Base-by-base conservation (phyloP, 2,329 filamentous ascomycete species). In the Exutisphaerella laricina region DNA sequence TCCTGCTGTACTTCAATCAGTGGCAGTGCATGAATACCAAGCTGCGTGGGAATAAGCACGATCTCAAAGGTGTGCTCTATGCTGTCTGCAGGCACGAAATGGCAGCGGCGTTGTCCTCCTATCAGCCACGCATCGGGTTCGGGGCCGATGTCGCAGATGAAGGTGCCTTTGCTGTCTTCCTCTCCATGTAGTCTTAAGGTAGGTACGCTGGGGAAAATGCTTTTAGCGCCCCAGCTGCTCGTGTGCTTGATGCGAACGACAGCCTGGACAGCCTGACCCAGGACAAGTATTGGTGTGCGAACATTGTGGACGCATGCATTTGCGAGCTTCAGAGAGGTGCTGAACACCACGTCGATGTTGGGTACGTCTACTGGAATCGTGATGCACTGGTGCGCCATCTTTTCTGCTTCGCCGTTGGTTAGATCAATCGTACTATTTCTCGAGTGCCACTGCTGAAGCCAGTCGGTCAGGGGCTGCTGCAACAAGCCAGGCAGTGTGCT, bases 351-450 rank as follows among this genome's bases (percentile, higher is more conserved):
- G 35, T 86, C 79, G 2, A 95, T 74, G 1, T 84, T 81, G 0
- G 90, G 90, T 1, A 98, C 80, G 45, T 95, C 88, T 10, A 98
- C 89, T 0, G 89, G 86, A 40, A 98, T 94, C 21, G 84, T 72
- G 54, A 98, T 89, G 9, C 80, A 81, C 14, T 49, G 49, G n/a
- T 41, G 17, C 39, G 39, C 44, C 21, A 31, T 8, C 37, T 21
- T 20, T 26, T 45, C 71, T 39, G 35, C 13, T 59, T 1, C 62
- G 13, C 32, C 58, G 54, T 30, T 45, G 43, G 43, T 41, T 40
- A 57, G 52, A 16, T 51, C 48, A 53, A 68, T 25, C 14, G 34
- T 28, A 6, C 17, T 36, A 58, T 58, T 62, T 44, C 56, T 39
- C 8, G 70, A 61, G 58, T 82, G 78, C 78, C 79, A 84, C 20